Base-by-base conservation (phyloP, 2,329 filamentous ascomycete species). In the Alternaria alternata region DNA sequence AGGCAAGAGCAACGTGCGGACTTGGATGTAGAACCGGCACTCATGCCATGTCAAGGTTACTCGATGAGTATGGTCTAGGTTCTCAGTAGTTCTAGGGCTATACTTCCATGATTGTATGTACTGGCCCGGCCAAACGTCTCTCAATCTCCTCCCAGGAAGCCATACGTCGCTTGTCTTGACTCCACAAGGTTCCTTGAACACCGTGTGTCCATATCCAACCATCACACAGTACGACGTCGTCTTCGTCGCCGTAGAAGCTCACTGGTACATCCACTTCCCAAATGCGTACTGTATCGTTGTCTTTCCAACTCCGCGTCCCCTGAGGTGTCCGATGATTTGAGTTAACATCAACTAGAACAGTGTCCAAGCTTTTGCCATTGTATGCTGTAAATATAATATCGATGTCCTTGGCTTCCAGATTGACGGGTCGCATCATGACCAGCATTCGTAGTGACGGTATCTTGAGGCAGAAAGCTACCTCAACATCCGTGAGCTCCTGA, bases 201-300 rank as follows among this genome's bases (percentile, higher is more conserved):
- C 63, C 73, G 44, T 69, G 59, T 5, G 44, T 54, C 73, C 73
- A 74, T 1, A 75, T 69, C 67, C 66, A 75, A 14, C 49, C 46
- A 24, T 73, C 68, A 39, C 71, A 71, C 9, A 75, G 48, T 1
- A 67, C 43, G 8, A 70, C 30, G 7, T 71, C 65, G 26, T 71
- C 66, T 1, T 73, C 71, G 42, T 75, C 72, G 6, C 72, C 70
- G 42, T 75, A 74, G 48, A 71, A 76, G 41, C 65, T 69, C 8
- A 56, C 70, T 7, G 73, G 69, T 4, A 75, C 70, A 53, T 75
- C 71, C 6, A 62, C 59, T 51, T 75, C 73, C 69, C 68, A 75
- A 5, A 75, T 59, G 3, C 38, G 66, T 2, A 75, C 70, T 7
- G 12, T 46, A 34, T 75, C 73, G 7, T 64, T 57, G 0, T 61